Evolutionary conservation across 108 stramenopile genomes (phyloP), one percentile per base, ranked within the genome.

Genomic region (Fragilariopsis cylindrus): DNA sequence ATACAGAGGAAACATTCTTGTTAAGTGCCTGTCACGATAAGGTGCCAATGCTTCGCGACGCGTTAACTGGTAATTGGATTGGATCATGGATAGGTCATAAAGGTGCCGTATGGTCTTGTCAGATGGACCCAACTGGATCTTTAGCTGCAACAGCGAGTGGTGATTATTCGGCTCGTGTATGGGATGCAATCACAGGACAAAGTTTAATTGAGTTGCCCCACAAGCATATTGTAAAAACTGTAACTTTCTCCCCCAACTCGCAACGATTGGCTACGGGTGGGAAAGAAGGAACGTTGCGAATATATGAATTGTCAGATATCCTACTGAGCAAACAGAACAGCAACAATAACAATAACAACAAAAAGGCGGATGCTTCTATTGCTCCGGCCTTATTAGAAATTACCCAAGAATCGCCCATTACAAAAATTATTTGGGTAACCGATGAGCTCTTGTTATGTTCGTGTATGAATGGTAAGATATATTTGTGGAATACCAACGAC

Each of bases 51-150:
- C 58, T 99, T 45, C 93, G 99, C 7, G 92, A 98, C 80, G 99
- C 92, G 3, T 65, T 83, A 21, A 90, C 94, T 1, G 99, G 99
- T 7, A 96, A 99, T 83, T 99, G 99, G 99, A 98, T 99, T 41
- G 99, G 99, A 18, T 98, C 97, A 1, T 99, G 96, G 63, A 73
- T 75, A 30, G 99, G 99, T 13, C 99, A 99, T 86, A 98, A 99
- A 82, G 99, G 99, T 42, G 99, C 99, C n/a, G 99, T 99, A 0
- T 99, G 98, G 98, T 82, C 81, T n/a, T 95, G 94, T 50, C 91
- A 87, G 62, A 76, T 99, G 49, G 97, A 99, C 75, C 76, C 87
- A 8, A 57, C 84, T 47, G 95, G 87, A 13, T 81, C 76, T 42
- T 77, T 99, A n/a, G 95, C 92, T 8, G 95, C 89, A 1, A 98